Percentiles rank a stretch among this genome's conserved stretches.
Evolutionary conservation across 768 basidiomycete species (phyloP).

Genomic region (Basidioascus undulatus): DNA sequence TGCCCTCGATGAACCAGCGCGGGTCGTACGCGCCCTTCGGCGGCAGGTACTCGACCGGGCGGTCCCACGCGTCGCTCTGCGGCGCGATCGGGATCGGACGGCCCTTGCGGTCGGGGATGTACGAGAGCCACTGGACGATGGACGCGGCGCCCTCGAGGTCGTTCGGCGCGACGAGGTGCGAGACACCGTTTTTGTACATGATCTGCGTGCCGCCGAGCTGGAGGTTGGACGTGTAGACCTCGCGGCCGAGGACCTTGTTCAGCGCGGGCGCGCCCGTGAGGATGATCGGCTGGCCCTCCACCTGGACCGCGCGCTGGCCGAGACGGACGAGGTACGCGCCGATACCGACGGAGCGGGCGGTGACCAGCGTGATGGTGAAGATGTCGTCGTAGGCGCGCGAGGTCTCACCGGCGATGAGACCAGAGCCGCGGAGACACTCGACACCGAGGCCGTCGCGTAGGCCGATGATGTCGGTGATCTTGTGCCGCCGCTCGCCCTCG

Average conservation of each 20-base stretch:
- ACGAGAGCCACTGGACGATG: conserved; percentile 85
- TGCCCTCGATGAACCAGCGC: conserved; percentile 92
- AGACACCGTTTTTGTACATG: conserved; percentile 99
- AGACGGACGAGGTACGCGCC: conserved; percentile 96
- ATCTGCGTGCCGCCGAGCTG: conserved; percentile 99
- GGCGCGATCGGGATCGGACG: conserved; percentile 50
- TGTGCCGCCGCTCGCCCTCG: conserved; percentile 65
- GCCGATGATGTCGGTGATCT: conserved; percentile 89
- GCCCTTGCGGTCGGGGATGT: conserved; percentile 63
- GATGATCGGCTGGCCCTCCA: conserved; percentile 98
- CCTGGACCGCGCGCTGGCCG: conserved; percentile 91
- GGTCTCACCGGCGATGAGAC: conserved; percentile 94
- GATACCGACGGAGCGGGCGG: conserved; percentile 94
- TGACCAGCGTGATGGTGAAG: conserved; percentile 97
- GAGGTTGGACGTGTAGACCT: conserved; percentile 94
- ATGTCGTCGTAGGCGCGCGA: conserved; percentile 98
- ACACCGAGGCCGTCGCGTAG: conserved; percentile 94
- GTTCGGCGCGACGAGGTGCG: conserved; percentile 80
- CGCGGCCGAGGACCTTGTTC: conserved; percentile 95
- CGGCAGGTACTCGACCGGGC: conserved; percentile 65
- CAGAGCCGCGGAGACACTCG: conserved; percentile 83
- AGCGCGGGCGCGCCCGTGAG: conserved; percentile 87
- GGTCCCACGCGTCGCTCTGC: conserved; percentile 54
- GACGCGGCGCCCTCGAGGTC: conserved; percentile 87
- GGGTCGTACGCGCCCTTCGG: conserved; percentile 93